Evolutionary conservation across 139 green algal species (phyloP), one percentile per base, ranked within the genome.

Genomic region (Pedinophyceae sp.): DNA sequence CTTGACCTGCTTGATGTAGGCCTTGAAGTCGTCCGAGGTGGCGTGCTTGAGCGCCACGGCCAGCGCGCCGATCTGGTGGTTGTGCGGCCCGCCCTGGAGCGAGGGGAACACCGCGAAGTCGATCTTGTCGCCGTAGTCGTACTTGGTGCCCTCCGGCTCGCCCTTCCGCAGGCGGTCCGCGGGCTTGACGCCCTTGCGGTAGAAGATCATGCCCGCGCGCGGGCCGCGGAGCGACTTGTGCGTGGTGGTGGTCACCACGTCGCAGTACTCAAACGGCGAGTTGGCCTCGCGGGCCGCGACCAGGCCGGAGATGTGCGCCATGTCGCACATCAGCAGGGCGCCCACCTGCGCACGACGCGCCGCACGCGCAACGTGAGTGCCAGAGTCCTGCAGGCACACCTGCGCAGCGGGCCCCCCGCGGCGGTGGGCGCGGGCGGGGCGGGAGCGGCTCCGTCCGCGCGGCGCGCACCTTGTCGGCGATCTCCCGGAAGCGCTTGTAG

Each of bases 191-290:
- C 83, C 82, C 76, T 85, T 66, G 38, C 82, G 68, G 66, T 75
- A 89, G 71, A 92, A 91, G 54, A 90, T 86, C 73, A 93, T 86
- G 60, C 83, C 83, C 30, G 75, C 71, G 20, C 83, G 74, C 0
- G 84, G 84, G 13, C 84, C 84, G 15, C 84, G 60, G 48, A 93
- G 69, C 22, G 63, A 79, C 75, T 93, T 93, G 75, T 93, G 84
- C 23, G 84, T 93, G 27, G 84, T 93, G 47, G 82, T 87, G n/a
- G 83, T 89, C 26, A 93, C 83, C 6, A 93, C 59, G 55, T 93
- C 83, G 60, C 69, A 81, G 62, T 81, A 79, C 30, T 84, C 72
- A 50, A 93, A 93, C 2, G 83, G 83, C 52, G 73, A 59, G 27
- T 50, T 71, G 5, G 62, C 66, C 53, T 78, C 68, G 50, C 74